Evolutionary conservation across 2,329 filamentous ascomycete species (phyloP).

Genomic region (Raffaelea arxii): DNA sequence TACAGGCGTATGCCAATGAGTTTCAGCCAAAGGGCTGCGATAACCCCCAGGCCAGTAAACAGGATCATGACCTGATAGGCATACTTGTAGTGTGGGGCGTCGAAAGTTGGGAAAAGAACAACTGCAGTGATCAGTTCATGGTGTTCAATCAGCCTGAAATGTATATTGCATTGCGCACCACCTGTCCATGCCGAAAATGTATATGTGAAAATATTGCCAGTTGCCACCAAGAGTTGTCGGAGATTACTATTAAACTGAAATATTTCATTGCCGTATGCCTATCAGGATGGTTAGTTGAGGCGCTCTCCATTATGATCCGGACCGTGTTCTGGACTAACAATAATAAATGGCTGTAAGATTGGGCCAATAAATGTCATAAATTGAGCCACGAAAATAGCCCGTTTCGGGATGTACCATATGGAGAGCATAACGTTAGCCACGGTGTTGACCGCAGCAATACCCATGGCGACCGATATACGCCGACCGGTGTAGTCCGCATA

Average conservation of each 20-base stretch:
- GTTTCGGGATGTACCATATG: slow-evolving; percentile 1
- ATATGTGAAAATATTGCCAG: slow-evolving; percentile 1
- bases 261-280: slow-evolving; percentile 2
- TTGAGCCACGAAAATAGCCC: not conserved
- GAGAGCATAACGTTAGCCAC: slow-evolving; percentile 1
- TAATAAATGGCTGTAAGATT: not conserved
- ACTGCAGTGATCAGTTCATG: not conserved
- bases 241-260: slow-evolving; percentile 1
- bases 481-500: not conserved
- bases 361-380: not conserved
- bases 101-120: not conserved
- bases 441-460: not conserved
- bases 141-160: not conserved
- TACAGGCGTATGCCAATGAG: not conserved
- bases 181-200: not conserved
- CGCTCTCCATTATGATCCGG: too few species aligned
- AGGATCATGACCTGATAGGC: slow-evolving; percentile 2
- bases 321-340: not conserved
- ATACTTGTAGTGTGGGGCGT: slow-evolving; percentile 1
- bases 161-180: not conserved
- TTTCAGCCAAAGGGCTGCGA: not conserved
- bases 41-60: not conserved
- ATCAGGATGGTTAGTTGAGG: not conserved
- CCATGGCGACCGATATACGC: not conserved
- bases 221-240: not conserved